Evolutionary conservation across 2,329 filamentous ascomycete species (phyloP).

Genomic region (Ascochyta pisi): DNA sequence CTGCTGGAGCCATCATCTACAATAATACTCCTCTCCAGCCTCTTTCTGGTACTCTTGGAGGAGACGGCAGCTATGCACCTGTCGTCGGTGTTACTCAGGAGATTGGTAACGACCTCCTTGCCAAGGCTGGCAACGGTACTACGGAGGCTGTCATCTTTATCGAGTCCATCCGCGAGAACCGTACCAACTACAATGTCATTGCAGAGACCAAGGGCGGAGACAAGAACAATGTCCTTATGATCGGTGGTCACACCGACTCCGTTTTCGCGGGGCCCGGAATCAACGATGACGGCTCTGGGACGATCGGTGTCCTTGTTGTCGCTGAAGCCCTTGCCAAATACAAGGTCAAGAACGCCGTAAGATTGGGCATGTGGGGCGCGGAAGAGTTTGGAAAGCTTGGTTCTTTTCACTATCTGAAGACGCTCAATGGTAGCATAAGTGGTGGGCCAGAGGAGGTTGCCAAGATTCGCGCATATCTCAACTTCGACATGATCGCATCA

Average conservation of each 20-base stretch:
- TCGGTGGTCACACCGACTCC: conserved; percentile 50
- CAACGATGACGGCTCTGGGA: conserved; percentile 52
- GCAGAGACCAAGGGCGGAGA: conserved; percentile 49
- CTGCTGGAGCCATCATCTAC: conserved; percentile 73
- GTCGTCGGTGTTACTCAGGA: conserved; percentile 71
- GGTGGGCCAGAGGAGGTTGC: conserved; percentile 40
- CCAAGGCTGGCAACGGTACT: conserved; percentile 58
- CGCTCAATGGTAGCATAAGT: conserved; percentile 42
- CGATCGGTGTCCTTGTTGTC: conserved; percentile 46
- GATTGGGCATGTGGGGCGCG: conserved; percentile 51
- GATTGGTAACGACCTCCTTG: conserved; percentile 63
- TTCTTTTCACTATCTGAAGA: conserved; percentile 48
- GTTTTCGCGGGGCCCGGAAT: conserved; percentile 49
- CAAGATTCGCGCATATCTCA: conserved; percentile 52
- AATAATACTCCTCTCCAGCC: conserved; percentile 67
- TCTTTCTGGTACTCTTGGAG: conserved; percentile 72
- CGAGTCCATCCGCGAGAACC: conserved; percentile 54
- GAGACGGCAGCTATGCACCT: conserved; percentile 62
- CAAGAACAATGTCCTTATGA: conserved; percentile 42
- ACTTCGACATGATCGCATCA: conserved; percentile 54
- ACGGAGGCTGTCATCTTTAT: conserved; percentile 47
- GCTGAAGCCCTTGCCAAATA: conserved; percentile 50
- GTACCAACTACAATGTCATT: conserved; percentile 53
- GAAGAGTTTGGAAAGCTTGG: conserved; percentile 53
- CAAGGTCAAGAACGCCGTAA: conserved; percentile 50